Evolutionary conservation across 148 eudicot genomes (phyloP).

Genomic region (Rhododendron molle): DNA sequence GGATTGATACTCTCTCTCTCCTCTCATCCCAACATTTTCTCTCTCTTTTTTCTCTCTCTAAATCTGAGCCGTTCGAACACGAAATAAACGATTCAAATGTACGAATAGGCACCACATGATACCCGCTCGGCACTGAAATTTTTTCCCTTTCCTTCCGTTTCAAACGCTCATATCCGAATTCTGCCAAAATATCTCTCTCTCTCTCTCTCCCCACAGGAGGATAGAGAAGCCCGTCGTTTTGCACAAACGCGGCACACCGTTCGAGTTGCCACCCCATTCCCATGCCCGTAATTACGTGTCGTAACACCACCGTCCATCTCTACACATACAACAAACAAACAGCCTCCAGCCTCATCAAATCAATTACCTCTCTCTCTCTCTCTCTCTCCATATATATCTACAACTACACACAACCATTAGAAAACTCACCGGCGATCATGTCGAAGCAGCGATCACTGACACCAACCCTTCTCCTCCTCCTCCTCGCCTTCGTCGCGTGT

Average conservation of each 20-base stretch:
- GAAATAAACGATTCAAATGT: too few relatives aligned
- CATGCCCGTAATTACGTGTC: constrained; percentile 18
- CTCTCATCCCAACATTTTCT: too few relatives aligned
- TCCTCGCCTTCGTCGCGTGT: not conserved
- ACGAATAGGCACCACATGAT: too few relatives aligned
- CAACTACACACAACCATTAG: not conserved
- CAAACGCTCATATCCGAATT: not conserved
- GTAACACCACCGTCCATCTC: not conserved
- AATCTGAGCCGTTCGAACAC: too few relatives aligned
- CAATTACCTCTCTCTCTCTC: not conserved
- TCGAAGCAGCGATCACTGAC: not conserved
- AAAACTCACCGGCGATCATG: not conserved
- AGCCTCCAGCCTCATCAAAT: not conserved
- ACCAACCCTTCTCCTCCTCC: not conserved
- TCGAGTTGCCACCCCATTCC: constrained; percentile 13
- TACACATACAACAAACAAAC: too few relatives aligned
- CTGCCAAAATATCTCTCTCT: not conserved
- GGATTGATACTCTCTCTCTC: too few relatives aligned
- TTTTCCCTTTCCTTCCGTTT: too few relatives aligned
- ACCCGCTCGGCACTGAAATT: too few relatives aligned
- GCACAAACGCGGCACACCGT: constrained; percentile 33
- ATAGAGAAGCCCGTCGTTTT: constrained; percentile 14
- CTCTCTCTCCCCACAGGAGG: not conserved
- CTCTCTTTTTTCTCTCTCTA: too few relatives aligned
- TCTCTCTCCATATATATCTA: not conserved